A percentile compares a stretch with the other conserved stretches of the same genome.
These are phyloP conservation scores for Geotrichum bryndzae DNA, from an alignment of 1,139 yeast genomes.

Conservation along the genomic window DNA sequence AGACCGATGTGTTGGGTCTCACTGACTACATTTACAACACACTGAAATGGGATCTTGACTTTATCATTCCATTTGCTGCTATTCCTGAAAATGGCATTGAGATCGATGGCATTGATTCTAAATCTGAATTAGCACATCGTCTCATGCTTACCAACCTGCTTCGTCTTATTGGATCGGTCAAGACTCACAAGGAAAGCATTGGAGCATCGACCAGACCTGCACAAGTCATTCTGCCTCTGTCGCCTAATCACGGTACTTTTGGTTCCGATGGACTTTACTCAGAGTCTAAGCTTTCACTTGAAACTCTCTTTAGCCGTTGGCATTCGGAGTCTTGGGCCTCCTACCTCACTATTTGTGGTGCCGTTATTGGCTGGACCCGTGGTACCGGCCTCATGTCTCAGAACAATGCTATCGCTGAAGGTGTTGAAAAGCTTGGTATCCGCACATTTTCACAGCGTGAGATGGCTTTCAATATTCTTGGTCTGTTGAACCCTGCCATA, in stretches of 20 bases:
- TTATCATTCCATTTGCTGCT: constrained; percentile 89
- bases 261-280: constrained; percentile 98
- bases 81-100: constrained; percentile 98
- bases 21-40: constrained; percentile 81
- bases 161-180: constrained; percentile 86
- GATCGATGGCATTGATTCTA: constrained; percentile 84
- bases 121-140: constrained; percentile 96
- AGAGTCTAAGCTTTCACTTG: constrained; percentile 90
- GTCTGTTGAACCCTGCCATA: constrained; percentile 83
- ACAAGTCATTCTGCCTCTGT: constrained; percentile 89
- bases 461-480: constrained; percentile 97
- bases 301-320: constrained; percentile 98
- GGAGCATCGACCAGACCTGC: constrained; percentile 78
- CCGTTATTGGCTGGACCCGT: constrained; percentile 98
- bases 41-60: constrained; percentile 91
- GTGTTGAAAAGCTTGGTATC: constrained; percentile 90
- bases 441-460: constrained; percentile 97
- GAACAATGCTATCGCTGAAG: constrained; percentile 95
- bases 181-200: constrained; percentile 71
- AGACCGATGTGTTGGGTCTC: constrained; percentile 83
- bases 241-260: constrained; percentile 98
- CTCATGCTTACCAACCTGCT: constrained; percentile 94
- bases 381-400: constrained; percentile 98
- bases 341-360: constrained; percentile 95
- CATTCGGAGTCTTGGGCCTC: constrained; percentile 94